A percentile compares a stretch with the other conserved stretches of the same genome.
Conservation (phyloP, 2,329 filamentous ascomycete species). For the Ustilaginoidea virens region DNA sequence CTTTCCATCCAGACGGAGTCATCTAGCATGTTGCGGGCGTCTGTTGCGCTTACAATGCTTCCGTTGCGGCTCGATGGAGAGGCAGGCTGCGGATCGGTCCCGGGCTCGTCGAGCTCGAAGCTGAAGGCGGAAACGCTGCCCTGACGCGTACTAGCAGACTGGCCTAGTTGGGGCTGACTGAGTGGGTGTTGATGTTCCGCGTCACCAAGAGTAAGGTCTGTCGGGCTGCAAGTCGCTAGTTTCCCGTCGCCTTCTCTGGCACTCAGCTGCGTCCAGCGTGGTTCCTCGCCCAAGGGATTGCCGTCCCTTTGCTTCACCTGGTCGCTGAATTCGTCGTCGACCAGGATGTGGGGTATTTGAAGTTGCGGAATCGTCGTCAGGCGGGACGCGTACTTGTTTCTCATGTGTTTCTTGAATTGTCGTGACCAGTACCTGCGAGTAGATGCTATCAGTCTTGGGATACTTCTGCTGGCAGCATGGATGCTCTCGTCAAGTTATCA, state of each 20-base stretch:
- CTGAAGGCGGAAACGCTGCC: conserved; percentile 40
- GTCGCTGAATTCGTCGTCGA: conserved; percentile 58
- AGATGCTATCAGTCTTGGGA: not conserved
- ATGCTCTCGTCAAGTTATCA: too few relatives aligned
- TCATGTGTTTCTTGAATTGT: conserved; percentile 60
- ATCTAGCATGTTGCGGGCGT: conserved; percentile 73
- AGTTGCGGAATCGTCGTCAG: conserved; percentile 69
- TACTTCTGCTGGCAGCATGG: not conserved
- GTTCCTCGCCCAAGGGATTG: not conserved
- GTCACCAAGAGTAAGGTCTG: conserved; percentile 24
- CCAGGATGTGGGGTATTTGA: conserved; percentile 75
- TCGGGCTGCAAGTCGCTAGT: conserved; percentile 12
- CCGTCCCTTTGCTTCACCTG: conserved; percentile 5
- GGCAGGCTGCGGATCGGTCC: conserved; percentile 11
- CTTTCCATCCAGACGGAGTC: conserved; percentile 89
- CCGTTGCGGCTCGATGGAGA: conserved; percentile 40
- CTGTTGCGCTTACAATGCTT: conserved; percentile 57
- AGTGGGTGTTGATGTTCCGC: conserved; percentile 30
- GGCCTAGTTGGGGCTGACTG: conserved; percentile 34
- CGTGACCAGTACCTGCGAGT: conserved; percentile 58
- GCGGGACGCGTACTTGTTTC: conserved; percentile 56
- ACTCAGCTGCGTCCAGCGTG: conserved; percentile 7
- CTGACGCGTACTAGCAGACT: conserved; percentile 21
- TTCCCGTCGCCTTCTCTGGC: conserved; percentile 5
- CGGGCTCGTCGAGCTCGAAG: conserved; percentile 38